Conservation (phyloP, 305 asterid species). For the Solanum hybrid region DNA sequence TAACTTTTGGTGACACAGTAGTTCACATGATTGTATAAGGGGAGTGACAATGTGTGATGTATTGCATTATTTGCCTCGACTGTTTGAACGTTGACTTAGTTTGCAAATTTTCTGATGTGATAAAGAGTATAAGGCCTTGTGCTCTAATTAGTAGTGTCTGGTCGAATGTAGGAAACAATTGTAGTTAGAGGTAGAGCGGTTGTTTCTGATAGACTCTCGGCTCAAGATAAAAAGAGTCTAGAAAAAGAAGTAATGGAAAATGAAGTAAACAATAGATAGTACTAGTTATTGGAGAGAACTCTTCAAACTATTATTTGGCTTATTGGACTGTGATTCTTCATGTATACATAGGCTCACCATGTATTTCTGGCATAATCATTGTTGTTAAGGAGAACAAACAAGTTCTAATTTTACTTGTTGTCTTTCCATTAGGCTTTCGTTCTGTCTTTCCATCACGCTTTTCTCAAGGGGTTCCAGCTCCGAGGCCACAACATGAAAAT, state of each 20-base stretch:
- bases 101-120: background rate
- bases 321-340: background rate
- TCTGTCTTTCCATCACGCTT: conserved; percentile 9
- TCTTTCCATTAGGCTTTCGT: conserved; percentile 10
- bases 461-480: conserved; percentile 10
- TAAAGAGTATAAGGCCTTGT: background rate
- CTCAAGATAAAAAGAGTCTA: background rate
- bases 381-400: background rate
- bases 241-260: background rate
- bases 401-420: background rate
- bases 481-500: conserved; percentile 15
- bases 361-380: background rate
- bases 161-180: background rate
- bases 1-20: background rate
- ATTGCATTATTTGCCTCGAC: background rate
- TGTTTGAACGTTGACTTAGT: background rate
- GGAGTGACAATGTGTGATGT: background rate
- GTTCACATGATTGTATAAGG: background rate
- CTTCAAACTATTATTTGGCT: background rate
- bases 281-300: background rate
- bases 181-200: background rate
- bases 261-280: background rate
- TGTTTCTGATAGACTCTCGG: background rate
- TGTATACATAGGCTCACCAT: background rate
- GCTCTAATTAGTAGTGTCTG: background rate